These are phyloP conservation scores for Rhizomucor pusillus DNA, from an alignment of 371 early-diverging fungal genomes.

Conservation along the genomic window DNA sequence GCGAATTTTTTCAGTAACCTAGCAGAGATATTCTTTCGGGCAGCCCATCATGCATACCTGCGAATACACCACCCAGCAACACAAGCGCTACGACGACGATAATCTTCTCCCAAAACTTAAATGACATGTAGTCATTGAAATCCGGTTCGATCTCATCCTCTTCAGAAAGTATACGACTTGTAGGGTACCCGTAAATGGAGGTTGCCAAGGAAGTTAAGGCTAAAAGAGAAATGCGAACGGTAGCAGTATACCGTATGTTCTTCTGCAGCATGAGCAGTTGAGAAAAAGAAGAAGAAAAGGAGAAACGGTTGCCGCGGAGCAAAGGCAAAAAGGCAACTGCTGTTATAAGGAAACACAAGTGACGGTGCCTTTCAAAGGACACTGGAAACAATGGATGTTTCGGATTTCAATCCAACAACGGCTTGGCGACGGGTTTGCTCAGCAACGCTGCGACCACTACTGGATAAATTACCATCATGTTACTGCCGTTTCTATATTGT, in stretches of 20 bases:
- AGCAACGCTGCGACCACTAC: no score
- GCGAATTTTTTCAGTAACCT: no score
- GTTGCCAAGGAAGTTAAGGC: constrained; percentile 7
- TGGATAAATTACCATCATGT: no score
- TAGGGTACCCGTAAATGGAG: constrained; percentile 17
- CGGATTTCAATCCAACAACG: no score
- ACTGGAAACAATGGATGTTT: no score
- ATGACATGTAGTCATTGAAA: constrained; percentile 3
- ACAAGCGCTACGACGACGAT: constrained; percentile 45
- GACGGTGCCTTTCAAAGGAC: no score
- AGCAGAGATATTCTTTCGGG: no score
- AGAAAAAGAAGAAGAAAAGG: neutral
- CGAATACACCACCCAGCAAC: constrained; percentile 59
- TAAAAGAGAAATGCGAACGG: constrained; percentile 9
- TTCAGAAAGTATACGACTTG: constrained; percentile 8
- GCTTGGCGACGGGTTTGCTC: no score
- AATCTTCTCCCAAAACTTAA: constrained; percentile 16
- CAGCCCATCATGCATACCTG: constrained; percentile 32
- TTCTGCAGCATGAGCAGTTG: constrained; percentile 5
- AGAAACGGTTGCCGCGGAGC: neutral
- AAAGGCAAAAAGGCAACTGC: neutral
- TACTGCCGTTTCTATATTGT: no score
- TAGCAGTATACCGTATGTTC: constrained; percentile 7
- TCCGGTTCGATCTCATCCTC: constrained; percentile 9
- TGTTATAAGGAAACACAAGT: no score